Evolutionary conservation across 2,329 filamentous ascomycete species (phyloP).

Genomic region (Cercospora brassicicola): DNA sequence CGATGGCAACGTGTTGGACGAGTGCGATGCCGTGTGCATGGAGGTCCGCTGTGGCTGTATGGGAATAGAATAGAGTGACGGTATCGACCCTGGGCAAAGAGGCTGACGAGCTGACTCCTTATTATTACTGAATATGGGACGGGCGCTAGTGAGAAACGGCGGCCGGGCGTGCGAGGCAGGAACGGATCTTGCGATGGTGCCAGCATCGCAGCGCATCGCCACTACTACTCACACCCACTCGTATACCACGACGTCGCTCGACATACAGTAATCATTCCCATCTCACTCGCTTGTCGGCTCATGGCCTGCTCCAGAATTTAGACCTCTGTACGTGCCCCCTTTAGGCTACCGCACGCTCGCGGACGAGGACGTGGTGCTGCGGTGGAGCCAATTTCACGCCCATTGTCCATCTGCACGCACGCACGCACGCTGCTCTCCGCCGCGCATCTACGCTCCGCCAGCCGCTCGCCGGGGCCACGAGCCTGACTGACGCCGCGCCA

Average conservation of each 20-base stretch:
- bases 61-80: not conserved
- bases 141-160: not conserved
- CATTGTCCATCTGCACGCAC: not conserved
- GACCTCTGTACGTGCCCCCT: not conserved
- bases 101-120: constrained; percentile 7
- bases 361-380: not conserved
- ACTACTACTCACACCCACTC: not conserved
- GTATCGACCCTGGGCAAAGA: not conserved
- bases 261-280: not conserved
- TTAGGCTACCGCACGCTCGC: not conserved
- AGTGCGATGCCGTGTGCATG: not conserved
- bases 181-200: not conserved
- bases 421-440: not conserved
- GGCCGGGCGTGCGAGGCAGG: not conserved
- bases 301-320: not conserved
- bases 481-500: constrained; percentile 3
- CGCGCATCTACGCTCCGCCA: not conserved
- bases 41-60: not conserved
- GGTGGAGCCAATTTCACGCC: not conserved
- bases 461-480: not conserved
- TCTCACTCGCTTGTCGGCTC: not conserved
- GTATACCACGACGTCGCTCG: not conserved
- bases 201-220: not conserved
- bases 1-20: not conserved
- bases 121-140: not conserved